Base-by-base conservation (phyloP, 225 moss, liverwort and hornwort species). In the Takakia lepidozioides region DNA sequence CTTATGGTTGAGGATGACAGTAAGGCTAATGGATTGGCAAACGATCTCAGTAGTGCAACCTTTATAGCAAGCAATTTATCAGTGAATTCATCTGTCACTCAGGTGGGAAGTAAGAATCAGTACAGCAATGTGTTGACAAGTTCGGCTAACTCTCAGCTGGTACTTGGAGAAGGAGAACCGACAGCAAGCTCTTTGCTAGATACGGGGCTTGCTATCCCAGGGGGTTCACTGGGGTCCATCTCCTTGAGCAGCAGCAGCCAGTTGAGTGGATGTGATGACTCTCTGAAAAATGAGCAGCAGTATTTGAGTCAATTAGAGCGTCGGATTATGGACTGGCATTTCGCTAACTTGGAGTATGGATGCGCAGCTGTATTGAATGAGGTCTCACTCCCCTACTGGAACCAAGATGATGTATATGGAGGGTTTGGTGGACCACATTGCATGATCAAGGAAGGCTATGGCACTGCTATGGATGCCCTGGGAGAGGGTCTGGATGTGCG, bases 281-380 rank as follows among this genome's bases (percentile, higher is more conserved):
- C 11, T 11, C 11, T 39, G 25, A 23, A 62, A 42, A 60, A 46
- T 24, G 56, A 32, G 24, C 64, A 55, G 29, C 68, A 46, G 35
- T 64, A 59, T 45, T 32, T 81, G 55, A 78, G 64, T 24, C 67
- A 71, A 19, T 65, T 78, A 58, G 78, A 78, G 58, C 65, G 82
- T 43, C 60, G 78, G 51, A 78, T 83, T 20, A 78, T 83, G 82
- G 78, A 83, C 23, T 83, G 82, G 82, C 78, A 83, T 65, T 78
- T 83, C 21, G 77, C 78, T 55, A 83, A 78, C 40, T 61, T 83
- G 1, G 82, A 83, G 48, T 78, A 78, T 19, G 77, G 82, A 3
- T 83, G 77, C 15, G 82, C 82, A 4, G 78, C 78, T 13, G 68
- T 78, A 60, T 45, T 78, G 63, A 70, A 57, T 19, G 72, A 78